Evolutionary conservation across 1,139 yeast species (phyloP), one percentile per base, ranked within the genome.

Genomic region (Kluyveromyces marxianus): DNA sequence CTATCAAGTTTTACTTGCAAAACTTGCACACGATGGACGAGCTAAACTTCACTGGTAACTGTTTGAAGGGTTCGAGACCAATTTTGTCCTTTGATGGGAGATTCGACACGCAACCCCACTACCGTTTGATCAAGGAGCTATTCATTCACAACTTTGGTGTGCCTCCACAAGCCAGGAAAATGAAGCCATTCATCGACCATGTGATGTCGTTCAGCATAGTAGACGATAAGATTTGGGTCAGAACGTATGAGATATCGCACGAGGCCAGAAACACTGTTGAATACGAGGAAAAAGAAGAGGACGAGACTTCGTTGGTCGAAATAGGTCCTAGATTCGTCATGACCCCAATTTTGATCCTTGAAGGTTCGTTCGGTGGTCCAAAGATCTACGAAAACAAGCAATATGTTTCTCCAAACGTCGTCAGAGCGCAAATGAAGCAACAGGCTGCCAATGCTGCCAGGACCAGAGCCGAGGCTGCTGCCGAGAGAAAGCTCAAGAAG

Each of bases 361-460:
- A 92, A 69, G 99, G 98, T 42, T 88, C 97, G 2, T 94, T 92
- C 61, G 95, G 97, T 47, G 98, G 99, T 25, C 97, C 98, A 52
- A 89, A 92, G 74, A 88, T 92, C 55, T 92, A 87, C 69, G 98
- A 92, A 64, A 92, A 92, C 72, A 90, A 87, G 73, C 95, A 92
- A 68, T 92, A 87, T 66, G 96, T 92, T 44, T 86, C 96, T 49
- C 98, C 98, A 54, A 92, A 92, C 73, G 81, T 86, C 55, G 95
- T 85, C 44, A 83, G 98, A 71, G 89, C 98, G 10, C 97, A 90
- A 72, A 54, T 76, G 55, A 85, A 80, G 66, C 86, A 83, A 57
- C 77, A 84, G 61, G 81, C 84, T 50, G 97, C 97, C 6, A 77
- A 75, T 46, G 82, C 81, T 58, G 96, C 97, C 42, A 76, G 75